Evolutionary conservation across 225 moss, liverwort and hornwort genomes (phyloP).

Genomic region (Polytrichum formosum): DNA sequence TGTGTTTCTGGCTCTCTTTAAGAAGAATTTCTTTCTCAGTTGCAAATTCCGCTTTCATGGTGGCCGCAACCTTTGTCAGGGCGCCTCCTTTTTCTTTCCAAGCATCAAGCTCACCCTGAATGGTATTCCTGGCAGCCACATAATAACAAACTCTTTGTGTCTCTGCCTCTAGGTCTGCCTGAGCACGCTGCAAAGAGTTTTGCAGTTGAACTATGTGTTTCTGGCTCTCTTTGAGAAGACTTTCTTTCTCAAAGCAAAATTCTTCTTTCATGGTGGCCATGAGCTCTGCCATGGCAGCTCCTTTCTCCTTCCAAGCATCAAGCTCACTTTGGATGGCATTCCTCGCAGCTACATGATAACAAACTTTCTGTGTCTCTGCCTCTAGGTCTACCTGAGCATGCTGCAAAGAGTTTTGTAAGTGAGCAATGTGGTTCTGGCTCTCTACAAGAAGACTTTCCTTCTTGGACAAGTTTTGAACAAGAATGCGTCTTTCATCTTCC

Average conservation of each 20-base stretch:
- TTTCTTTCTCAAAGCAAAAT: conserved; percentile 22
- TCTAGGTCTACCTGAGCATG: conserved; percentile 30
- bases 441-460: conserved; percentile 33
- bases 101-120: conserved; percentile 33
- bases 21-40: conserved; percentile 33
- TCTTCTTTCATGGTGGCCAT: conserved; percentile 7
- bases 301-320: conserved; percentile 43
- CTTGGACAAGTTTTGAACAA: conserved; percentile 44
- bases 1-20: conserved; percentile 35
- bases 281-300: conserved; percentile 8
- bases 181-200: conserved; percentile 32
- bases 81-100: conserved; percentile 43
- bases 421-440: conserved; percentile 30
- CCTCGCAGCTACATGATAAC: conserved; percentile 36
- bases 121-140: conserved; percentile 32
- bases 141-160: conserved; percentile 40
- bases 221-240: conserved; percentile 33
- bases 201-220: conserved; percentile 32
- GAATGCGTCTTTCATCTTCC: conserved; percentile 36
- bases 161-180: conserved; percentile 37
- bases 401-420: conserved; percentile 43
- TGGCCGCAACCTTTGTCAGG: not conserved
- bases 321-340: conserved; percentile 40
- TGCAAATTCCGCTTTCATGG: conserved; percentile 10
- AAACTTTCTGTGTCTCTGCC: conserved; percentile 37